These are phyloP conservation scores for Allium sativum DNA, from an alignment of 106 monocot genomes.

Conservation along the genomic window DNA sequence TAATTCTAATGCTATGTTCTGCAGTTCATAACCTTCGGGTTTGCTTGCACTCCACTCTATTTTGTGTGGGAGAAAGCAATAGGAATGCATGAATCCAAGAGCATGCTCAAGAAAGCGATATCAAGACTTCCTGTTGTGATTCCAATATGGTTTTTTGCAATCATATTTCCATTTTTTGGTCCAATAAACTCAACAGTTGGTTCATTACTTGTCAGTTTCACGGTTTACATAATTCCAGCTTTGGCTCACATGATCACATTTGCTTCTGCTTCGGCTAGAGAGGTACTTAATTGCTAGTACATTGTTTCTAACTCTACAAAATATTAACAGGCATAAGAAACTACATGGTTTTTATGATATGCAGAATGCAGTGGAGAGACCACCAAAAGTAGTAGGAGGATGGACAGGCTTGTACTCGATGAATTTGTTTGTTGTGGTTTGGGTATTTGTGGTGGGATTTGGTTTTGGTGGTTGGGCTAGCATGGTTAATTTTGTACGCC, in stretches of 20 bases:
- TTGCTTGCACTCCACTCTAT: constrained; percentile 83
- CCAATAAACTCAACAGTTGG: constrained; percentile 83
- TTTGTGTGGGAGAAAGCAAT: constrained; percentile 81
- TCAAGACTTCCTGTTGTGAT: constrained; percentile 56
- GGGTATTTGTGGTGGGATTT: constrained; percentile 83
- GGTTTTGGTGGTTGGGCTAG: constrained; percentile 91
- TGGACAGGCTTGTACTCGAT: constrained; percentile 57
- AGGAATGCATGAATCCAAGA: constrained; percentile 56
- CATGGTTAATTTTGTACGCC: constrained; percentile 57
- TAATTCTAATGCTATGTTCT: background rate
- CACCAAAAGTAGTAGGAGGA: constrained; percentile 47
- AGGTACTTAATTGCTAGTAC: constrained; percentile 21
- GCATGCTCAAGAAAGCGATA: constrained; percentile 38
- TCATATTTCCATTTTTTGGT: constrained; percentile 84
- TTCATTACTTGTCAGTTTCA: constrained; percentile 73
- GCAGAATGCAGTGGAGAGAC: constrained; percentile 83
- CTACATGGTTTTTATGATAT: constrained; percentile 1
- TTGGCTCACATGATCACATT: constrained; percentile 65
- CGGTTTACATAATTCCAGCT: constrained; percentile 73
- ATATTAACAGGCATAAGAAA: background rate
- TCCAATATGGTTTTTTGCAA: constrained; percentile 78
- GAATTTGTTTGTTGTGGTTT: constrained; percentile 72
- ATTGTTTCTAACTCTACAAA: background rate
- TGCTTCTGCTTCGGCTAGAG: constrained; percentile 52
- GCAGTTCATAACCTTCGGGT: constrained; percentile 86